phyloP scores from a whole-genome alignment of 2,329 filamentous ascomycete genomes.

The Exophiala spinifera region DNA sequence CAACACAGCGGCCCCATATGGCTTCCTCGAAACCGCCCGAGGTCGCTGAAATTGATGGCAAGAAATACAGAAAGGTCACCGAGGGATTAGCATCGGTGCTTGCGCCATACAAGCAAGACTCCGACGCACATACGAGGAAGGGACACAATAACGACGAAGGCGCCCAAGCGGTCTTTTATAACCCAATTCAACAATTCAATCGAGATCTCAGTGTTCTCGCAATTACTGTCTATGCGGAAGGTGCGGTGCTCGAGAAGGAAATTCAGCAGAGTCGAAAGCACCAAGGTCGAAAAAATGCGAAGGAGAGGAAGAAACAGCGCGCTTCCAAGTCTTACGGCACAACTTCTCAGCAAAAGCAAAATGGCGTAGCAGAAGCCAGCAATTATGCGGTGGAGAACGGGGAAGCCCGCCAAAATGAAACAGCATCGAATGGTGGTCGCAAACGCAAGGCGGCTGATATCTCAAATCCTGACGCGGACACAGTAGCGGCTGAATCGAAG shows the following conservation, averaged over 20 bases:
- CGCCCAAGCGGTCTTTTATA: slow-evolving; percentile 87
- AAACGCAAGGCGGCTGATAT: slow-evolving; percentile 32
- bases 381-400: not conserved
- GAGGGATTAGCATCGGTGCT: slow-evolving; percentile 69
- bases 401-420: not conserved
- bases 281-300: slow-evolving; percentile 36
- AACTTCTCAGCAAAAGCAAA: not conserved
- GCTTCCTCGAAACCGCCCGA: slow-evolving; percentile 4
- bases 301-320: slow-evolving; percentile 38
- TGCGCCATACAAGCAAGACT: slow-evolving; percentile 52
- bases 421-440: slow-evolving; percentile 16
- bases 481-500: slow-evolving; percentile 1
- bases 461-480: slow-evolving; percentile 13
- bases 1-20: slow-evolving; percentile 6
- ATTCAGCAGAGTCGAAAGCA: slow-evolving; percentile 37
- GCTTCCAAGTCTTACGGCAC: not conserved
- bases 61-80: slow-evolving; percentile 58
- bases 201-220: slow-evolving; percentile 89
- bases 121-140: slow-evolving; percentile 34
- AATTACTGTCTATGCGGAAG: slow-evolving; percentile 82
- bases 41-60: slow-evolving; percentile 45
- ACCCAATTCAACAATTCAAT: slow-evolving; percentile 98
- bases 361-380: not conserved
- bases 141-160: slow-evolving; percentile 57
- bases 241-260: slow-evolving; percentile 54